Base-by-base conservation (phyloP, 2,329 filamentous ascomycete genomes). In the Aspergillus hiratsukae region DNA sequence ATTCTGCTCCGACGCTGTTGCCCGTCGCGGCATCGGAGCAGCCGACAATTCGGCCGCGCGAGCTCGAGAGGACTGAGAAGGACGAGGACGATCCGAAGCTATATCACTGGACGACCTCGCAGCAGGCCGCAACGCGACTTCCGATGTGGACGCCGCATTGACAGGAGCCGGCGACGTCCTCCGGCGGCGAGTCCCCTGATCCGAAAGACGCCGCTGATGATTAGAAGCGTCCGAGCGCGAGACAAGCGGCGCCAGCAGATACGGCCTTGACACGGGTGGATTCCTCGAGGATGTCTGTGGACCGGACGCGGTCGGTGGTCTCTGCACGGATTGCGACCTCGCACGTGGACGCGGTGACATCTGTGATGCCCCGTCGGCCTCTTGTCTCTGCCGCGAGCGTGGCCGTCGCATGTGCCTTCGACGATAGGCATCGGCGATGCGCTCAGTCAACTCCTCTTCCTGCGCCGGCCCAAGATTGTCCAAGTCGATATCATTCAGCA, bases 391-490 rank as follows among this genome's bases (percentile, higher is more conserved):
- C 48, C 66, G 65, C 29, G 66, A 64, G 28, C 61, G 55, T 58
- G 72, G 64, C 81, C 83, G 68, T 48, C 69, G 65, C 58, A 69
- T 69, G 67, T 95, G 90, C 29, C 90, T 82, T 59, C 90, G 83
- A 56, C 90, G 81, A 68, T 95, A 96, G 1, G 91, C 91, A 66
- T 95, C 90, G 1, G 91, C 92, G 64, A 97, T 96, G 57, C 89
- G 86, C 67, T 93, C 89, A 61, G 90, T 96, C 17, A 97, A 84
- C 67, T 95, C 90, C 66, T 97, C 91, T 69, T 97, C 91, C 66
- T 91, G 89, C 50, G 80, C 84, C 17, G 91, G 81, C 60, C 93
- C 91, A 53, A 97, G 86, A 61, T 92, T 92, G 66, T 94, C 89
- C 54, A 97, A 77, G 69, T 97, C 92, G 49, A 97, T 85, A 19